phyloP scores from a whole-genome alignment of 805 yeast genomes.

The Wickerhamomyces bisporus region DNA sequence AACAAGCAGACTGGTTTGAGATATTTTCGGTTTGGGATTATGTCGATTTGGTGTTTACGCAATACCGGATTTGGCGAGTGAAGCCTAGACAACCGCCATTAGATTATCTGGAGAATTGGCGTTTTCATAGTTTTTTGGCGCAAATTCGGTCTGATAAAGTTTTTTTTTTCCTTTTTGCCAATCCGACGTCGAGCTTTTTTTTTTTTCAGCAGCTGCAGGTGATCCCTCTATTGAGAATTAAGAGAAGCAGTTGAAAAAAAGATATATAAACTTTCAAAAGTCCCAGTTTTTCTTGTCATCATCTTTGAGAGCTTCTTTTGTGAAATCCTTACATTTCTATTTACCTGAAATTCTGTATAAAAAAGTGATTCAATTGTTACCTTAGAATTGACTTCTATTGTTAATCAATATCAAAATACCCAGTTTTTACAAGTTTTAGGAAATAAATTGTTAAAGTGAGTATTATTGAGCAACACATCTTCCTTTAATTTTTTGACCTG shows the following conservation, averaged over 20 bases:
- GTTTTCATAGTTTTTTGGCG: no score
- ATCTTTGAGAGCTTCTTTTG: background rate
- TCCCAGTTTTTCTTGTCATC: background rate
- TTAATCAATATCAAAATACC: slow-evolving; percentile 3
- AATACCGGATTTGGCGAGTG: no score
- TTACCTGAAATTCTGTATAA: slow-evolving; percentile 5
- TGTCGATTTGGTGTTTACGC: no score
- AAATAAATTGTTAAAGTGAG: slow-evolving; percentile 13
- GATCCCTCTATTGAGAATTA: no score
- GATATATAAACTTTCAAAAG: background rate
- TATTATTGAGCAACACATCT: no score
- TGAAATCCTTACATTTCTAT: slow-evolving; percentile 3
- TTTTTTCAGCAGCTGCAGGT: background rate
- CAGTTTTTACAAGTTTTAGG: slow-evolving; percentile 4
- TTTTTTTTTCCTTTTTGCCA: no score
- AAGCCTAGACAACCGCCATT: no score
- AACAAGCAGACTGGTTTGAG: no score
- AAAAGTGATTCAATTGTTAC: slow-evolving; percentile 1
- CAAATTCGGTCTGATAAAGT: no score
- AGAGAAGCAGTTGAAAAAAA: background rate
- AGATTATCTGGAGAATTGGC: no score
- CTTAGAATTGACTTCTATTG: slow-evolving; percentile 4
- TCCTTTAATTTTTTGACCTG: no score
- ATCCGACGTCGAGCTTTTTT: background rate
- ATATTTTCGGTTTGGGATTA: no score